These are phyloP conservation scores for Zymoseptoria passerinii DNA, from an alignment of 2,329 filamentous ascomycete species.

Conservation along the genomic window DNA sequence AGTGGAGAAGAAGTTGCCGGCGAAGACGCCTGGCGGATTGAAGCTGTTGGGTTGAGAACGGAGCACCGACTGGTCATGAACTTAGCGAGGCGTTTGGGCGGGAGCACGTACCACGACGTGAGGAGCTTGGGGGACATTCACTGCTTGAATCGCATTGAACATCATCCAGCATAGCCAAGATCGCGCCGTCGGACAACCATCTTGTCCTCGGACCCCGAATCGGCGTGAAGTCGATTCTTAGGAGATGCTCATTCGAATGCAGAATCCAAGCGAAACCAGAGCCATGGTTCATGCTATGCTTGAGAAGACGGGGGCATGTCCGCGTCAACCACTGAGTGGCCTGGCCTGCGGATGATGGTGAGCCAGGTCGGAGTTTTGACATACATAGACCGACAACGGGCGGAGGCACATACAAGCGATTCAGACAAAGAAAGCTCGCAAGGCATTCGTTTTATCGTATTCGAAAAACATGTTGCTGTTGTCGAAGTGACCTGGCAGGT, in stretches of 20 bases:
- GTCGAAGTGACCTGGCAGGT: too few relatives aligned
- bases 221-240: background rate
- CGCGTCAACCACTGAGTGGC: background rate
- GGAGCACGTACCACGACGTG: background rate
- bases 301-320: background rate
- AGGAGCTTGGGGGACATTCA: background rate
- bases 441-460: too few relatives aligned
- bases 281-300: background rate
- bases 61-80: background rate
- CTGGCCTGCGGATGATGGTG: background rate
- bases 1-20: constrained; percentile 25
- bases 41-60: constrained; percentile 23
- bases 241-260: background rate
- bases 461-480: too few relatives aligned
- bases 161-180: background rate
- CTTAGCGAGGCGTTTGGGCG: constrained; percentile 7
- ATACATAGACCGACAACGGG: too few relatives aligned
- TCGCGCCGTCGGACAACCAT: background rate
- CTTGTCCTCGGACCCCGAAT: background rate
- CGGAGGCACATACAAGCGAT: too few relatives aligned
- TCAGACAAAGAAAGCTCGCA: too few relatives aligned
- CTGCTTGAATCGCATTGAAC: background rate
- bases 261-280: background rate
- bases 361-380: too few relatives aligned
- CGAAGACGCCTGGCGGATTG: constrained; percentile 18